phyloP scores from a whole-genome alignment of 495 filamentous ascomycete species.

The Cairneyella variabilis region DNA sequence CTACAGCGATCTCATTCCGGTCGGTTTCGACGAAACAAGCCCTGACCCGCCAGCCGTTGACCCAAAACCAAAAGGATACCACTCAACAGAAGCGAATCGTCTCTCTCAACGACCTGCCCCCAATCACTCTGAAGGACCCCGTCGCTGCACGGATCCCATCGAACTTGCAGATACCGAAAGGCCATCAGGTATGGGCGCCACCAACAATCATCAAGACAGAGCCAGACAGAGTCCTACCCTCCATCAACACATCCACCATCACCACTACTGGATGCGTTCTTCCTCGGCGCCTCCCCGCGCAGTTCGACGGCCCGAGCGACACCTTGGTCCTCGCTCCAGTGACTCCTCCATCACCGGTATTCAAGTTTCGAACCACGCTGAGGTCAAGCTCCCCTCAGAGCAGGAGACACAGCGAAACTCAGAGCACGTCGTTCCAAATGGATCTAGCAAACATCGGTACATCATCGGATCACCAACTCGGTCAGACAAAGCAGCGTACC shows the following conservation, averaged over 20 bases:
- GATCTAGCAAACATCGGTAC: constrained; percentile 19
- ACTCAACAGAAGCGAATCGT: constrained; percentile 16
- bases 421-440: constrained; percentile 13
- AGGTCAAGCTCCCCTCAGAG: constrained; percentile 11
- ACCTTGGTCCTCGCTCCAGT: too few species aligned
- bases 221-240: constrained; percentile 23
- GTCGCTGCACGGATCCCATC: constrained; percentile 19
- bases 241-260: constrained; percentile 51
- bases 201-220: constrained; percentile 10
- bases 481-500: not conserved
- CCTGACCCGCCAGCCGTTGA: constrained; percentile 20
- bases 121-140: constrained; percentile 23
- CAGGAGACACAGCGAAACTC: constrained; percentile 6
- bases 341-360: too few species aligned
- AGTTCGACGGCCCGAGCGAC: constrained; percentile 2
- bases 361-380: too few species aligned
- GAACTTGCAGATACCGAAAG: constrained; percentile 14
- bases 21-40: constrained; percentile 29
- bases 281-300: constrained; percentile 19
- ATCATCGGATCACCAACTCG: constrained; percentile 22
- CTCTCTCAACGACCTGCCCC: constrained; percentile 24
- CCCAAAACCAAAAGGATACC: constrained; percentile 18
- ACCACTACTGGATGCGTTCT: constrained; percentile 51
- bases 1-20: constrained; percentile 32
- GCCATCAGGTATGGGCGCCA: constrained; percentile 4